Evolutionary conservation across 2,329 filamentous ascomycete species (phyloP).

Genomic region (Fusarium verticillioides): DNA sequence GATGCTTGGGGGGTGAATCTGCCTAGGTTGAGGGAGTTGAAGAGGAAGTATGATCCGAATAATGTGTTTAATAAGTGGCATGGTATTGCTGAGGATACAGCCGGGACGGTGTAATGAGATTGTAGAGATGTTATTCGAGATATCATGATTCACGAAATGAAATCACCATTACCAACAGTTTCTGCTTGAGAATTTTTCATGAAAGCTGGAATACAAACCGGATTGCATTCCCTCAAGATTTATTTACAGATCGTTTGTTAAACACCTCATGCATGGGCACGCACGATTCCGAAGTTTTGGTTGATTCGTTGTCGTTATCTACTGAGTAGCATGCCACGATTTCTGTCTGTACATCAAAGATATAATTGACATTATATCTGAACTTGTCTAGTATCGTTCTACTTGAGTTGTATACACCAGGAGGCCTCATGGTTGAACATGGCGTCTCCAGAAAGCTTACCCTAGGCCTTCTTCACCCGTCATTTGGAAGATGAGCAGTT

Average conservation of each 20-base stretch:
- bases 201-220: neutral
- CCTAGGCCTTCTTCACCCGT: neutral
- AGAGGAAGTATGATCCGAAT: slow-evolving; percentile 48
- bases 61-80: slow-evolving; percentile 51
- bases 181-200: too few species aligned
- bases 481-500: neutral
- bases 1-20: slow-evolving; percentile 49
- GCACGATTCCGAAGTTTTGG: too few species aligned
- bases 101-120: neutral
- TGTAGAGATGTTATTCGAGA: fast-evolving
- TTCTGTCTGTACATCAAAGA: fast-evolving
- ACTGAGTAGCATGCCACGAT: neutral
- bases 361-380: fast-evolving
- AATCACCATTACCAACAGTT: too few species aligned
- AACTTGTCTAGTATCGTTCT: neutral
- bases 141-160: too few species aligned
- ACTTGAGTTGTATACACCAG: neutral
- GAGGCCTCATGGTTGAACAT: neutral
- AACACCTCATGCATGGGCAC: too few species aligned
- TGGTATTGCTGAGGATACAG: slow-evolving; percentile 19
- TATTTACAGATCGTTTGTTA: too few species aligned
- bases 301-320: fast-evolving
- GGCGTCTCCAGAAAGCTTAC: neutral
- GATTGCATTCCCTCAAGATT: too few species aligned
- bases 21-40: slow-evolving; percentile 46